phyloP scores from a whole-genome alignment of 164 flowering plant species.

The Tetracentron sinense region DNA sequence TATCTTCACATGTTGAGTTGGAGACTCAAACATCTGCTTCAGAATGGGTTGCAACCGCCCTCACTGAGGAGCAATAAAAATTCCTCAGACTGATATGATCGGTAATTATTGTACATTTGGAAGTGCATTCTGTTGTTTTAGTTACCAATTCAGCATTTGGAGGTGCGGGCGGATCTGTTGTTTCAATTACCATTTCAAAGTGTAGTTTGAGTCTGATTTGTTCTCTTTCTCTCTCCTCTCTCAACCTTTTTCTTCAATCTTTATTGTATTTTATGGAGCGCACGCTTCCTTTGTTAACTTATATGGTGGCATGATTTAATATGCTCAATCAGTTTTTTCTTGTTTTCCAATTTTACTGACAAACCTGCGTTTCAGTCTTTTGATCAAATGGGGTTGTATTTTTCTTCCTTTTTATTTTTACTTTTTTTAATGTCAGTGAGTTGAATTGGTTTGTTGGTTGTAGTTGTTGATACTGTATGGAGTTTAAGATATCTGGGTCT shows the following conservation, averaged over 20 bases:
- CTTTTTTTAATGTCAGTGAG: not conserved
- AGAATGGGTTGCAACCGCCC: slow-evolving; percentile 57
- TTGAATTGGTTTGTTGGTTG: slow-evolving; percentile 14
- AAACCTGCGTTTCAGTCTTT: no score
- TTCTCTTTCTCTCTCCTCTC: slow-evolving; percentile 8
- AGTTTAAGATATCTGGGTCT: slow-evolving; percentile 9
- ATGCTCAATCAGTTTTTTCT: slow-evolving; percentile 3
- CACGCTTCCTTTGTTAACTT: slow-evolving; percentile 19
- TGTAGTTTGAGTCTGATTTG: slow-evolving; percentile 4
- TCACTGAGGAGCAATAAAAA: slow-evolving; percentile 32
- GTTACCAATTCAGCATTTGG: slow-evolving; percentile 7
- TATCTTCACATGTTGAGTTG: slow-evolving; percentile 34
- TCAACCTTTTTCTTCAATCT: no score
- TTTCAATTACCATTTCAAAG: no score
- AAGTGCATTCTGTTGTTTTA: slow-evolving; percentile 12
- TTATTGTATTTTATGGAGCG: slow-evolving; percentile 16
- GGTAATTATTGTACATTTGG: slow-evolving; percentile 32
- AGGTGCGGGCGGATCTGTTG: no score
- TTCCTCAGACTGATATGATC: not conserved
- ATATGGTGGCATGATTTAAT: slow-evolving; percentile 15
- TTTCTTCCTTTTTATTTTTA: no score
- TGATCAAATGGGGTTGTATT: slow-evolving; percentile 4
- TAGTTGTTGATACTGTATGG: slow-evolving; percentile 9
- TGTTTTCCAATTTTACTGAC: no score
- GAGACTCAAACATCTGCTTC: slow-evolving; percentile 52